Evolutionary conservation across 805 yeast species (phyloP).

Genomic region (Saccharomycopsis vini): DNA sequence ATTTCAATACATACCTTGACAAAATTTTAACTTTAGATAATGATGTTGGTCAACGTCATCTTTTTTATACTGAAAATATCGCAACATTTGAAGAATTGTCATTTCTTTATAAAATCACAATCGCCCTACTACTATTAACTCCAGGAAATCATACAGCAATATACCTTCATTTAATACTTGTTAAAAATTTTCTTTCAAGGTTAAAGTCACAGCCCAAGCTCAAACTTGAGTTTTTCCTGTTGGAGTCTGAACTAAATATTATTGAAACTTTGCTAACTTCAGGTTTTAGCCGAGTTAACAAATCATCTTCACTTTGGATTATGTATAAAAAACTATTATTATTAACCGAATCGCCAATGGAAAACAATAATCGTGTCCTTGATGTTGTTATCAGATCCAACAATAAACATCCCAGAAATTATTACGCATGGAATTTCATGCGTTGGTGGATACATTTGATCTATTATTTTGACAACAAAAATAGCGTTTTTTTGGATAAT

Average conservation of each 20-base stretch:
- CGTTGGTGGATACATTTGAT: conserved; percentile 6
- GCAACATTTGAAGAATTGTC: no score
- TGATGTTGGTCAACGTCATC: neutral
- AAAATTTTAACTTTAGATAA: neutral
- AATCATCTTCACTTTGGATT: conserved; percentile 28
- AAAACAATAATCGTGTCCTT: no score
- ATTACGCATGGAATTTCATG: conserved; percentile 18
- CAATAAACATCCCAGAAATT: conserved; percentile 14
- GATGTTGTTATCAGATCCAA: conserved; percentile 4
- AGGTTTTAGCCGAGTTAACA: conserved; percentile 25
- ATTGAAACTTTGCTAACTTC: conserved; percentile 21
- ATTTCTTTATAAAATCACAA: conserved; percentile 16
- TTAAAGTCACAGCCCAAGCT: no score
- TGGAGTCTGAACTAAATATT: conserved; percentile 12
- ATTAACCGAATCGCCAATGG: neutral
- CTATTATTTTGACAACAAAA: no score
- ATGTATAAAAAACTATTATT: conserved; percentile 20
- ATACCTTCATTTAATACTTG: neutral
- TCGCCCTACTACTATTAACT: conserved; percentile 24
- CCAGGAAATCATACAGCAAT: conserved; percentile 26
- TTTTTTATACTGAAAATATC: neutral
- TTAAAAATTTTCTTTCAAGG: neutral
- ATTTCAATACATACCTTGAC: neutral
- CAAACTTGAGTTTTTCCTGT: no score
- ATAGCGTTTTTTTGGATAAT: neutral